Conservation (phyloP, 768 basidiomycete genomes). For the Solioccasus polychromus region DNA sequence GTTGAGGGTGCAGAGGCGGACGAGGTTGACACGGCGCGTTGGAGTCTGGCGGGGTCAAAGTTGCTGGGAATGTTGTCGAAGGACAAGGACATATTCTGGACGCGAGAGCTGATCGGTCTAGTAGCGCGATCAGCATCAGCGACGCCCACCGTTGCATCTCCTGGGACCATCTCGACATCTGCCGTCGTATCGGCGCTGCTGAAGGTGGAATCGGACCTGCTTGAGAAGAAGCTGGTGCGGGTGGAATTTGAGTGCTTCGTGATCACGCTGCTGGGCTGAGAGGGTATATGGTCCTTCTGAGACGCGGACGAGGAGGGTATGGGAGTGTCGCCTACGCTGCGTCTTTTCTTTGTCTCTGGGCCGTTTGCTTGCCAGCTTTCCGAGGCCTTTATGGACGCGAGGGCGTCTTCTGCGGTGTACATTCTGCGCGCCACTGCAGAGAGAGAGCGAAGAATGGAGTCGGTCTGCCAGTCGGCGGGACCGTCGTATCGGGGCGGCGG, state of each 20-base stretch:
- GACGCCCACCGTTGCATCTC: constrained; percentile 25
- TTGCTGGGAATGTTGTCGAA: constrained; percentile 46
- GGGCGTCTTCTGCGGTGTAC: constrained; percentile 51
- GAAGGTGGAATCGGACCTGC: constrained; percentile 20
- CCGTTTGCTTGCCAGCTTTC: constrained; percentile 34
- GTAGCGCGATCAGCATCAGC: constrained; percentile 20
- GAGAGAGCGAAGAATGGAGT: constrained; percentile 53
- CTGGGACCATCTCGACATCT: constrained; percentile 31
- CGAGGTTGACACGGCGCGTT: constrained; percentile 30
- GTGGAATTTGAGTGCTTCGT: constrained; percentile 12
- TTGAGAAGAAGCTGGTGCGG: constrained; percentile 23
- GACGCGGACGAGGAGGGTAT: constrained; percentile 28
- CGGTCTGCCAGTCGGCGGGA: constrained; percentile 55
- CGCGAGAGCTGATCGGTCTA: constrained; percentile 29
- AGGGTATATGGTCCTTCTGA: constrained; percentile 24
- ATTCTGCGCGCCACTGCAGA: constrained; percentile 50
- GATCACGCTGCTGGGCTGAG: constrained; percentile 27
- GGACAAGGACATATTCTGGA: constrained; percentile 47
- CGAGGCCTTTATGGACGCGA: constrained; percentile 39
- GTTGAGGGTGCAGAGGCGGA: constrained; percentile 46
- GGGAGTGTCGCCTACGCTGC: constrained; percentile 37
- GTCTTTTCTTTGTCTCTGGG: constrained; percentile 46
- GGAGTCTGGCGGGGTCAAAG: constrained; percentile 35
- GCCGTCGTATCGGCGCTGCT: constrained; percentile 6
- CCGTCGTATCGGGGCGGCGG: constrained; percentile 56